Evolutionary conservation across 1,284 basidiomycete genomes (phyloP), one percentile per base, ranked within the genome.

Genomic region (Rhodotorula sp.): DNA sequence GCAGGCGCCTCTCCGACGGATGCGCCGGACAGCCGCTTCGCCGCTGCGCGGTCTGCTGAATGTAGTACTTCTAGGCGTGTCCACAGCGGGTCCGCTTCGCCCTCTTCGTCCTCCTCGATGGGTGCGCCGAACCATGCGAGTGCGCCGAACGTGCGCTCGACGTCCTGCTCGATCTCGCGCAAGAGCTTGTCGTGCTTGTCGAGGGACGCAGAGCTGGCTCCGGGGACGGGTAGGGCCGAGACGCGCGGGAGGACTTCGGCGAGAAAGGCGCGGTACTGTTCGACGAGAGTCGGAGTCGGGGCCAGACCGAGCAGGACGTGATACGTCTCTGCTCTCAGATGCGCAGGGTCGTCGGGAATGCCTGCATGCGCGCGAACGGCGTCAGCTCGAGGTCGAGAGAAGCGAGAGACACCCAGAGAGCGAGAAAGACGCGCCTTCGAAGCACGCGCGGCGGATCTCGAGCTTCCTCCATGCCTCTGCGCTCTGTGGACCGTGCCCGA

Each of bases 161-260:
- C 68, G 19, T 76, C 75, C 27, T 68, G 70, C 42, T 74, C 62
- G 17, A 76, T 74, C 66, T 76, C 75, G 17, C 66, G 44, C 10
- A 76, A 54, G 8, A 72, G 46, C n/a, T 49, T 48, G 61, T 76
- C 75, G 17, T 70, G 25, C 19, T 48, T 63, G 9, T 2, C 19
- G 61, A 17, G 13, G 44, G 44, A n/a, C 50, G 3, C 9, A 5
- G 8, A 8, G 48, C 10, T n/a, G 25, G 7, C 55, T 7, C 16
- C 19, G 2, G 70, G 68, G 12, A 56, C 45, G 5, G 66, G 62
- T 0, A 71, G 56, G 9, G 71, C 4, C 0, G 46, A 17, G 50
- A 76, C 45, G 19, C 64, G 70, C 7, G 60, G 8, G 16, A 55
- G n/a, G 59, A 74, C 44, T 14, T 74, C 66, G 45, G 66, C n/a